Base-by-base conservation (phyloP, 805 yeast species). In the Schizosaccharomyces osmophilus region DNA sequence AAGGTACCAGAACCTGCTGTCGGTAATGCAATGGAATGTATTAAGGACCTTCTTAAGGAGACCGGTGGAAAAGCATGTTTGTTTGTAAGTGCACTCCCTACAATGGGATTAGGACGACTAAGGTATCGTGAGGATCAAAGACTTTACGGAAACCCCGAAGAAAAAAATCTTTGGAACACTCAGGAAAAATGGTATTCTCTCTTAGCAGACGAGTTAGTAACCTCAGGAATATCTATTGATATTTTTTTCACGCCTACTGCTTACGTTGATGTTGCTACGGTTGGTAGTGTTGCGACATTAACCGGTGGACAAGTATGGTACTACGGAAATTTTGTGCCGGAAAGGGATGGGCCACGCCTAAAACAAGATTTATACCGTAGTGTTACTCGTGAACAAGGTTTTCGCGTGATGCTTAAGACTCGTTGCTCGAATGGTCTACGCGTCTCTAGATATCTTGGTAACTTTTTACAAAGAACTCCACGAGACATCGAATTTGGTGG, bases 401-500 rank as follows among this genome's bases (percentile, higher is more conserved):
- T 84, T 67, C 93, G 86, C 69, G 89, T 85, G 4, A 84, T 84
- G 65, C 72, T 90, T 65, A 88, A 88, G 68, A 79, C 88, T 31
- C 84, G 98, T 65, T 84, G 89, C 66, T 87, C 97, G 0, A 81
- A 79, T 65, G 97, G 97, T 0, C 73, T 93, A 61, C 94, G 86
- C 68, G 87, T 90, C 8, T 72, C 79, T 17, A 80, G 80, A 62
- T 86, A 88, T 69, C 84, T 83, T 66, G 90, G 90, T 0, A 77
- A 76, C 55, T 75, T 82, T 61, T 68, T 72, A 9, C 73, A 74
- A 17, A 62, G 65, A 19, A 65, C 69, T 1, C 71, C 72, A 39
- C 73, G 74, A 17, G 94, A 84, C 67, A 90, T 93, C 5, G 71
- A 73, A n/a, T 70, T 86, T n/a, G 87, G 95, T 0, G 73, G 79